A percentile compares a stretch with the other conserved stretches of the same genome.
These are phyloP conservation scores for Rhizopogon vesiculosus DNA, from an alignment of 768 basidiomycete genomes.

Conservation along the genomic window DNA sequence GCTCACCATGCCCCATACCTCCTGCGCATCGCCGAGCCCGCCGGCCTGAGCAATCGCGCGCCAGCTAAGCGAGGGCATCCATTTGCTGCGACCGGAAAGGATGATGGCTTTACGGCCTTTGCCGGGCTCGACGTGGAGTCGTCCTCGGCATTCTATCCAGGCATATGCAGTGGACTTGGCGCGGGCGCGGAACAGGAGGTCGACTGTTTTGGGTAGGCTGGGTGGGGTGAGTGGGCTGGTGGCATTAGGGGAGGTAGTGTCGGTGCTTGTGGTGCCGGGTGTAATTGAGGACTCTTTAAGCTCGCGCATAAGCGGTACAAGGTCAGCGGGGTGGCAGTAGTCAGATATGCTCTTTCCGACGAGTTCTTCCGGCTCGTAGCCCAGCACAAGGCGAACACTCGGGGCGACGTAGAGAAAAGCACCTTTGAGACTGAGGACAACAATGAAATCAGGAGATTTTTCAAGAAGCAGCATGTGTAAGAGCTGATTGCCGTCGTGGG, in stretches of 20 bases:
- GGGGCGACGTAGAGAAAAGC: slow-evolving; percentile 91
- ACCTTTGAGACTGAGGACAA: slow-evolving; percentile 91
- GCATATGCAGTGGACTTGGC: slow-evolving; percentile 60
- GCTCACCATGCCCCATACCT: slow-evolving; percentile 56
- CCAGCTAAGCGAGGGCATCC: slow-evolving; percentile 65
- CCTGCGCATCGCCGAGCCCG: slow-evolving; percentile 33
- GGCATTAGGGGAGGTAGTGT: not conserved
- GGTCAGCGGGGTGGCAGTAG: slow-evolving; percentile 84
- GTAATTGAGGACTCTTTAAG: slow-evolving; percentile 64
- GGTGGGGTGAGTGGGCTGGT: not conserved
- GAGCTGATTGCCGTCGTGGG: slow-evolving; percentile 37
- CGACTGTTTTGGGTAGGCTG: slow-evolving; percentile 53
- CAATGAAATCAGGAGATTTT: slow-evolving; percentile 72
- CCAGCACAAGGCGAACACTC: slow-evolving; percentile 69
- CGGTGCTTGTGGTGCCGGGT: slow-evolving; percentile 2
- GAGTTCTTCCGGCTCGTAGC: slow-evolving; percentile 83
- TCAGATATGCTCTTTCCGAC: slow-evolving; percentile 75
- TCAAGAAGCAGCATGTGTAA: slow-evolving; percentile 61
- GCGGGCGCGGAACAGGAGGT: slow-evolving; percentile 80
- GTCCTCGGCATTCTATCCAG: slow-evolving; percentile 90
- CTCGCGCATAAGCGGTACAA: slow-evolving; percentile 88
- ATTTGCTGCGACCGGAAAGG: slow-evolving; percentile 72
- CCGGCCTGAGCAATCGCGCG: slow-evolving; percentile 46
- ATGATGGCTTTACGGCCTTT: slow-evolving; percentile 95
- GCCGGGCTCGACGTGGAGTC: slow-evolving; percentile 86